A percentile compares a stretch with the other conserved stretches of the same genome.
These are phyloP conservation scores for Venturia oleaginea DNA, from an alignment of 2,329 filamentous ascomycete species.

Conservation along the genomic window DNA sequence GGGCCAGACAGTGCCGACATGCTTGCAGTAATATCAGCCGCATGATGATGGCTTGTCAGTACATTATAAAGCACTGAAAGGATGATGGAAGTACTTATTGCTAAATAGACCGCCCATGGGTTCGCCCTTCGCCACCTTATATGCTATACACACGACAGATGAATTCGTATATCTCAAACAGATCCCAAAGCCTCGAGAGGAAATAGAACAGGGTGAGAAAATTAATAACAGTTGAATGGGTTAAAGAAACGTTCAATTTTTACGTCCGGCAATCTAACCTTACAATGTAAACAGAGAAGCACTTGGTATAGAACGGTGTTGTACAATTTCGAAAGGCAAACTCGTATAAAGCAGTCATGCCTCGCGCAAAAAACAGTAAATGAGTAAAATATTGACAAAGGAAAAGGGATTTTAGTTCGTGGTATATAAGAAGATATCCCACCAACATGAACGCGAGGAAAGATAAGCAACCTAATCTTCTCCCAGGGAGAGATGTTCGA, in stretches of 20 bases:
- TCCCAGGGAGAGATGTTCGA: background rate
- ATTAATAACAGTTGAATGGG: background rate
- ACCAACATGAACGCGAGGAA: too few relatives aligned
- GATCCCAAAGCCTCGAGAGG: background rate
- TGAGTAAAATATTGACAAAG: background rate
- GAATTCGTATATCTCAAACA: background rate
- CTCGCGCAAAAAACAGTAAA: background rate
- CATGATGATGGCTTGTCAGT: too few relatives aligned
- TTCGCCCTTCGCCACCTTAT: background rate
- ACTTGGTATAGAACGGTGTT: slow-evolving; percentile 1
- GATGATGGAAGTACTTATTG: too few relatives aligned
- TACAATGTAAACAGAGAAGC: background rate
- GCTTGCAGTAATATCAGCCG: background rate
- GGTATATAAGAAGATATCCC: background rate
- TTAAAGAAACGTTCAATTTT: background rate
- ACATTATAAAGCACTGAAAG: too few relatives aligned
- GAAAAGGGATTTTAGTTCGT: background rate
- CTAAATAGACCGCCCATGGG: background rate
- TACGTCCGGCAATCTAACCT: background rate
- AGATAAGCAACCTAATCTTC: background rate
- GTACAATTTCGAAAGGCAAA: background rate
- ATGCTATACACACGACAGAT: background rate
- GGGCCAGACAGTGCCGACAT: background rate
- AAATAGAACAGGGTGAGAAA: background rate
- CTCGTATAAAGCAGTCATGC: background rate